Evolutionary conservation across 106 monocot species (phyloP), one percentile per base, ranked within the genome.

Genomic region (Dioscorea alata): DNA sequence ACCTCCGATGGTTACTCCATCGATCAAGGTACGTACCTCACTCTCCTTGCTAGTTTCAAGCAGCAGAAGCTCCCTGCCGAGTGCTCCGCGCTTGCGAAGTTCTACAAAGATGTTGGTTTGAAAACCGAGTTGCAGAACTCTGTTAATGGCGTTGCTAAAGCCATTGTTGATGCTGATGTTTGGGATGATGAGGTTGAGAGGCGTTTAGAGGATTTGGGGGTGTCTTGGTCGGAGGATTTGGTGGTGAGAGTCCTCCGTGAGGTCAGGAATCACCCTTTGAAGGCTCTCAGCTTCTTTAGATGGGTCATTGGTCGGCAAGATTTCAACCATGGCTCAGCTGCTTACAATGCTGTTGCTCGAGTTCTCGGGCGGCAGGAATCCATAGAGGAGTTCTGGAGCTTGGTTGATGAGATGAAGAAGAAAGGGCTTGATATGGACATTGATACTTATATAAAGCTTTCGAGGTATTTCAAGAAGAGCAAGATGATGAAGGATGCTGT

Each of bases 401-500:
- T 97, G 60, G 61, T 83, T 3, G 59, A 67, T 52, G 88, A 79
- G 63, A 92, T 92, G 92, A 85, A 77, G 71, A 51, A 25, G 0
- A 61, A 73, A 57, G 86, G 85, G 17, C 33, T 71, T 63, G 82
- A 85, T 28, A 77, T 97, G 65, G 92, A 97, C 65, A 79, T 97
- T 15, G 97, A 97, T 56, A 97, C 89, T 1, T 97, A 97, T 34
- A 61, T 92, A 12, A 97, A 97, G 86, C 49, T 89, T 2, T 65
- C 72, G 21, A 72, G 97, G 57, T 74, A 73, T n/a, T 87, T 92
- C 59, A 59, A 73, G 68, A 92, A 79, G 80, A 51, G 57, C 1
- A 79, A 79, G 69, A 78, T 92, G 84, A 64, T 85, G 70, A 73
- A 75, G 63, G 91, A 86, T 17, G 86, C 89, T 0, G 89, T 97